Evolutionary conservation across 345 rosid genomes (phyloP).

Genomic region (Lenwebbia sp.): DNA sequence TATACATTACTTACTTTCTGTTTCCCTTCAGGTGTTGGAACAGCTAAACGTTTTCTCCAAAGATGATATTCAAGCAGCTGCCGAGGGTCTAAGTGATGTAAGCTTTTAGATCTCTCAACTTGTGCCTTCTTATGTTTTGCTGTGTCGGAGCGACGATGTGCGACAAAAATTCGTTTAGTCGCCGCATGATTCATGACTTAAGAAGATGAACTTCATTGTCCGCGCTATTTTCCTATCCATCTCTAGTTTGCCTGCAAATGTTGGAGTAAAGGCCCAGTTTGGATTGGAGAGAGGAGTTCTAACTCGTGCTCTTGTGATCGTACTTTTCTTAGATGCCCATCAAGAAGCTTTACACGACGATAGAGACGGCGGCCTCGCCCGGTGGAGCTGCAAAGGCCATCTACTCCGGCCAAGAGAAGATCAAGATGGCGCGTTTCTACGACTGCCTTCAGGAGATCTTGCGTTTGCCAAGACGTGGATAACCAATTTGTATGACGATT

Average conservation of each 20-base stretch:
- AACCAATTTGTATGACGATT: neutral
- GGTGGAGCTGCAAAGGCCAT: slow-evolving; percentile 78
- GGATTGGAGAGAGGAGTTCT: neutral
- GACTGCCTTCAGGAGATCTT: slow-evolving; percentile 78
- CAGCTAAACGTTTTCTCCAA: slow-evolving; percentile 72
- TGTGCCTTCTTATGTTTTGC: neutral
- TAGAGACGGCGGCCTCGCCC: slow-evolving; percentile 90
- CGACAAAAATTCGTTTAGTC: accelerated
- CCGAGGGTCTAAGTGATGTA: slow-evolving; percentile 90
- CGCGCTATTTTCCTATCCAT: no score
- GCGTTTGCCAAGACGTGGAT: slow-evolving; percentile 19
- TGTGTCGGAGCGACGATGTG: neutral
- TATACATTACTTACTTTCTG: neutral
- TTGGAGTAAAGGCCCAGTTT: neutral
- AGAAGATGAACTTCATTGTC: no score
- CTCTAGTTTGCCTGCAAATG: neutral
- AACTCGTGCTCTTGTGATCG: neutral
- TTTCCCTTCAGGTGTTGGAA: slow-evolving; percentile 44
- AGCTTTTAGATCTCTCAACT: neutral
- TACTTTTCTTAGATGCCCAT: slow-evolving; percentile 32
- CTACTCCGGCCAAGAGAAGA: slow-evolving; percentile 61
- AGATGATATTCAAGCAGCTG: slow-evolving; percentile 59
- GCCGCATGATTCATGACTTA: accelerated
- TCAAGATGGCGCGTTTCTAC: slow-evolving; percentile 56
- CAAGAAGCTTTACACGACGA: slow-evolving; percentile 79